These are phyloP conservation scores for Phallus indusiatus DNA, from an alignment of 768 basidiomycete genomes.

Conservation along the genomic window DNA sequence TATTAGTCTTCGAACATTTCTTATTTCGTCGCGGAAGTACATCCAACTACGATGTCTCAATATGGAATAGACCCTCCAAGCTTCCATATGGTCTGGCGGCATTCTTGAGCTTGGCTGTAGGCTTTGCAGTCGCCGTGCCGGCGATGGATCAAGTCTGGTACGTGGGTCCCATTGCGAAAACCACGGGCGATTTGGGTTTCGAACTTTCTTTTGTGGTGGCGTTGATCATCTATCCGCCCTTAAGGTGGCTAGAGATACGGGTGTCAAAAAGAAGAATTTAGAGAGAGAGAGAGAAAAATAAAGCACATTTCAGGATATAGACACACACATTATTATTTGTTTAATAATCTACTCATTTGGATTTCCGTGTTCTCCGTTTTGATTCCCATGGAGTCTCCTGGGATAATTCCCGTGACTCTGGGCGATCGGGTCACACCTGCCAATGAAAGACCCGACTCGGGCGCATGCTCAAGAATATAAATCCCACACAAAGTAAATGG, in stretches of 20 bases:
- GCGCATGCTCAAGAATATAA: background rate
- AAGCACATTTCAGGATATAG: no score
- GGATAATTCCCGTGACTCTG: background rate
- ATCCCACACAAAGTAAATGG: background rate
- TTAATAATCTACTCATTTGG: background rate
- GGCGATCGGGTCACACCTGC: background rate
- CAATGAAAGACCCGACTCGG: background rate
- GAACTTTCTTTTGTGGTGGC: slow-evolving; percentile 46
- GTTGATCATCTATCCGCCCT: slow-evolving; percentile 40
- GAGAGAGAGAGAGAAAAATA: background rate
- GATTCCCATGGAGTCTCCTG: background rate
- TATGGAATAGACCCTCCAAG: slow-evolving; percentile 43
- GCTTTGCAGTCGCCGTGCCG: slow-evolving; percentile 45
- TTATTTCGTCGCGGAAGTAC: slow-evolving; percentile 48
- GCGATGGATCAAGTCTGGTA: slow-evolving; percentile 69
- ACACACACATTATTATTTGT: no score
- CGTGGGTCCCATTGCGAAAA: slow-evolving; percentile 53
- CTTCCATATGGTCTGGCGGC: slow-evolving; percentile 62
- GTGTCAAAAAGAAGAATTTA: slow-evolving; percentile 9
- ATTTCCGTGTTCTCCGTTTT: background rate
- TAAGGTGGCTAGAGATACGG: slow-evolving; percentile 31
- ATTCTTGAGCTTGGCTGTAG: slow-evolving; percentile 36
- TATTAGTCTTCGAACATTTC: slow-evolving; percentile 58
- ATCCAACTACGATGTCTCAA: slow-evolving; percentile 34
- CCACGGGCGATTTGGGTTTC: slow-evolving; percentile 65